Conservation (phyloP, 225 moss, liverwort and hornwort genomes). For the Asterella californica region DNA sequence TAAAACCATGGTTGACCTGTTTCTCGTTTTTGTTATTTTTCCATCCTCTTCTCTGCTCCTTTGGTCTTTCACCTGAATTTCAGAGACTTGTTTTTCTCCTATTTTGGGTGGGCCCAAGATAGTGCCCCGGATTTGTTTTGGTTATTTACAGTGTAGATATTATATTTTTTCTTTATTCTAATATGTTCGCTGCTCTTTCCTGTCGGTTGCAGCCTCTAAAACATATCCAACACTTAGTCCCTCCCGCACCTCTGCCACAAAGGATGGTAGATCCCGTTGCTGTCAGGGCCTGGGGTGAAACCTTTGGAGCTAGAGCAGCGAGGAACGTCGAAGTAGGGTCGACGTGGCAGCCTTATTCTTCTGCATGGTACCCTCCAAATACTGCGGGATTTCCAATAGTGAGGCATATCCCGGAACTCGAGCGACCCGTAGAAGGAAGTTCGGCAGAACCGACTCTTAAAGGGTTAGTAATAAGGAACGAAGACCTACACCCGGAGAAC, state of each 20-base stretch:
- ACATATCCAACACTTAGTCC: slow-evolving; percentile 64
- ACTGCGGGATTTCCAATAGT: slow-evolving; percentile 45
- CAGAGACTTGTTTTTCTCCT: background rate
- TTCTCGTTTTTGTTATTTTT: too few species aligned
- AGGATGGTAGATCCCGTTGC: slow-evolving; percentile 58
- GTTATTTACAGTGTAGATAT: background rate
- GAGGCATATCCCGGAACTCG: slow-evolving; percentile 48
- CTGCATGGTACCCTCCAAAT: slow-evolving; percentile 47
- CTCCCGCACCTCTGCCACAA: slow-evolving; percentile 46
- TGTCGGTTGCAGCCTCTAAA: slow-evolving; percentile 49
- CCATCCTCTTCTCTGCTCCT: background rate
- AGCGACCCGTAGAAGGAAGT: slow-evolving; percentile 53
- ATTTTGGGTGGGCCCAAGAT: too few species aligned
- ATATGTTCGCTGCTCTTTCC: background rate
- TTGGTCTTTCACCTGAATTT: background rate
- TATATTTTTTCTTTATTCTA: background rate
- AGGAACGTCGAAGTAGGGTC: slow-evolving; percentile 55
- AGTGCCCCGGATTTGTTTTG: background rate
- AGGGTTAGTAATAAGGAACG: slow-evolving; percentile 42
- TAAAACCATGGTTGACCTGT: too few species aligned
- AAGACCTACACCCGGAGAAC: slow-evolving; percentile 49
- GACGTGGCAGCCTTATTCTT: slow-evolving; percentile 58
- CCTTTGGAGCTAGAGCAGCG: slow-evolving; percentile 60
- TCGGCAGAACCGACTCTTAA: slow-evolving; percentile 44
- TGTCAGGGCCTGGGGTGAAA: slow-evolving; percentile 70